Base-by-base conservation (phyloP, 139 green algal species). In the Nannochloris sp. region DNA sequence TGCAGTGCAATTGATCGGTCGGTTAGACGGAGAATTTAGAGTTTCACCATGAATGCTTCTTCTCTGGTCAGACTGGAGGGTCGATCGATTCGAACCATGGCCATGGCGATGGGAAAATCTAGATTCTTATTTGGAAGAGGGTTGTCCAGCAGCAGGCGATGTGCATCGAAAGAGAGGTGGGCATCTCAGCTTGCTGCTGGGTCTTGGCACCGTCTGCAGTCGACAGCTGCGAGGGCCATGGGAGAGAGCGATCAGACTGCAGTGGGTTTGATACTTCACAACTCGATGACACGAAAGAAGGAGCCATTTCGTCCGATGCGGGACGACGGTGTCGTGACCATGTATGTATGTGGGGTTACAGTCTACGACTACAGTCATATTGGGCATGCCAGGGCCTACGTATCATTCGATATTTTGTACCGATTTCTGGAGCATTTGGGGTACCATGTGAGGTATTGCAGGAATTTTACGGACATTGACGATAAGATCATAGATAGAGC, bases 341-440 rank as follows among this genome's bases (percentile, higher is more conserved):
- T 99, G 90, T 99, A 98, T 58, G 91, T 97, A 3, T 99, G 94
- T 69, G 94, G 94, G 6, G 89, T 98, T 1, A 99, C 94, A 1
- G 87, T 94, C 6, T 95, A 96, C 51, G 87, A 94, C 69, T 89
- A 82, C 70, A 85, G 73, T 49, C 93, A 98, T 75, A 95, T 98
- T 44, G 93, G 94, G 29, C 94, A 99, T 69, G 94, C 94, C 0
- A 74, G 94, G 3, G 94, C 91, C 13, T 98, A 99, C 62, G 85
- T 96, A 0, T 79, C 84, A 0, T 97, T 97, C 61, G 94, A 99
- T 67, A 65, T 95, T 5, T 73, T 97, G 44, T 93, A 89, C 68
- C 81, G 91, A 44, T 68, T 85, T 43, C 76, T 97, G 55, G 48
- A 56, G 6, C 55, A 69, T 29, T 56, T 89, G 20, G 67, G 78